Evolutionary conservation across 2,329 filamentous ascomycete species (phyloP), one percentile per base, ranked within the genome.

Genomic region (Ceratocystis eucalypticola): DNA sequence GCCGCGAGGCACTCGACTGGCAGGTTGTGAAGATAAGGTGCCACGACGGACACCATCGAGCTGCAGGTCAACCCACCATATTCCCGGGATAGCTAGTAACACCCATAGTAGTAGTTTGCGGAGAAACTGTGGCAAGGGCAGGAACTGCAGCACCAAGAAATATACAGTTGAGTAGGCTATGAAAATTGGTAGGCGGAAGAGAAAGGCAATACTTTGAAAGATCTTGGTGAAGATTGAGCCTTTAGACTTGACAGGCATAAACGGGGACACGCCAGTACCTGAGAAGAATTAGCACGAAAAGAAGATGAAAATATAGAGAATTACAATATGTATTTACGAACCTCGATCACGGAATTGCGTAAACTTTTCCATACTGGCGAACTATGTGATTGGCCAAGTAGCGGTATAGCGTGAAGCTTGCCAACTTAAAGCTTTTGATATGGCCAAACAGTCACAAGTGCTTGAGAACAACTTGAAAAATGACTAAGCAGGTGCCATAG

Each of bases 41-140:
- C 94, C 94, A 77, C 91, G 89, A 77, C 90, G 92, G 65, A 99
- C 94, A 67, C 93, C 93, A 74, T 99, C 94, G 70, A 99, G 90
- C 75, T 96, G 93, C n/a, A 99, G 80, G 76, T 99, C 94, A 66
- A 96, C 87, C 93, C 93, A 97, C 91, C 92, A 97, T 67, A 99
- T 89, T 33, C 94, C 93, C 0, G 92, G 91, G 68, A 96, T 88
- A 46, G 86, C 88, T 71, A 99, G 83, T 70, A 97, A 83, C 68
- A 85, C 83, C 93, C 94, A 97, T 65, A 97, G 78, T 62, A 91
- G 84, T 12, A 89, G 84, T 77, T 97, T 97, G 72, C 91, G 91
- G 55, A 86, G 72, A 67, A 80, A 74, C 41, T 78, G 76, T 15
- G 82, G 82, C 22, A 84, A 74, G 0, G 91, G 91, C 15, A 96